phyloP scores from a whole-genome alignment of 495 filamentous ascomycete genomes.

The Aspergillus nanangensis region DNA sequence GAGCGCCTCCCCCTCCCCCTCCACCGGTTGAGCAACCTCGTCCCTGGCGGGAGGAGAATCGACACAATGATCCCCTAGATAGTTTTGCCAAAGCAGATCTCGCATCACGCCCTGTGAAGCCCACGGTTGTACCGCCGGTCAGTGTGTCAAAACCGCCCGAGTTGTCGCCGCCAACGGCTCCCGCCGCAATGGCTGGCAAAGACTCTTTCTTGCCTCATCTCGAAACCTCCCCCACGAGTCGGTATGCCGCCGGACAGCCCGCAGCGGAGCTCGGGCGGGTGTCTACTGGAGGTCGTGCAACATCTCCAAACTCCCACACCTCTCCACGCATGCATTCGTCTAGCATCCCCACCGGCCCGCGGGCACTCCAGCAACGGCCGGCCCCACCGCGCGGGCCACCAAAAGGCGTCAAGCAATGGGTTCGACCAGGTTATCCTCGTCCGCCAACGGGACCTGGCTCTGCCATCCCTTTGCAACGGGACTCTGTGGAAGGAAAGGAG shows the following conservation, averaged over 20 bases:
- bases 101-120: conserved; percentile 12
- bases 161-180: conserved; percentile 38
- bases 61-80: conserved; percentile 17
- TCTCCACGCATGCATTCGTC: conserved; percentile 49
- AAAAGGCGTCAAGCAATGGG: conserved; percentile 57
- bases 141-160: conserved; percentile 18
- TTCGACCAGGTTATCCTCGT: conserved; percentile 45
- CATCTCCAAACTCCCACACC: conserved; percentile 36
- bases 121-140: conserved; percentile 11
- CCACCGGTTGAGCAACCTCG: conserved; percentile 18
- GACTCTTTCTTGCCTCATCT: conserved; percentile 14
- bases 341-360: conserved; percentile 55
- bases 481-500: conserved; percentile 36
- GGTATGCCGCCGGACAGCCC: conserved; percentile 13
- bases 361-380: conserved; percentile 43
- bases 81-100: conserved; percentile 13
- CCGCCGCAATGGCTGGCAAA: conserved; percentile 34
- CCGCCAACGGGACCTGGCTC: conserved; percentile 23
- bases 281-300: conserved; percentile 22
- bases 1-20: conserved; percentile 17
- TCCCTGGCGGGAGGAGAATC: conserved; percentile 15
- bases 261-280: conserved; percentile 28
- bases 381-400: conserved; percentile 28
- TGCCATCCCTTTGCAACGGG: conserved; percentile 30
- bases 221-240: conserved; percentile 17